These are phyloP conservation scores for Porphyra umbilicalis DNA, from an alignment of 31 red algal species.

Conservation along the genomic window DNA sequence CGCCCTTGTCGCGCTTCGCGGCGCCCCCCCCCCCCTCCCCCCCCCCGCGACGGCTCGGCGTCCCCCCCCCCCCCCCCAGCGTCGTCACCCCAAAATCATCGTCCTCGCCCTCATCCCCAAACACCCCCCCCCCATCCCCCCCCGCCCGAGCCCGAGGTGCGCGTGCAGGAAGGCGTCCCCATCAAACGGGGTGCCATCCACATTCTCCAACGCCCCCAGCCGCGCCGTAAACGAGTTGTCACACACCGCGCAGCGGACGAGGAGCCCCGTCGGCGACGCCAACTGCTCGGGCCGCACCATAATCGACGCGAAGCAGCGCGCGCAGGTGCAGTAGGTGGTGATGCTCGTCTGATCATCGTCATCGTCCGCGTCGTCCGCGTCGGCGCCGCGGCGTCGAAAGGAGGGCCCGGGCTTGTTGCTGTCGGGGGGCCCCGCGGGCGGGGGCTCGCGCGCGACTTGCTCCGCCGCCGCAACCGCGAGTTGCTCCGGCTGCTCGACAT, in stretches of 20 bases:
- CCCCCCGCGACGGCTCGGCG: too few relatives aligned
- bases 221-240: slow-evolving; percentile 12
- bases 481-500: not conserved
- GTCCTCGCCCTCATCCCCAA: not conserved
- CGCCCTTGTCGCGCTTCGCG: too few relatives aligned
- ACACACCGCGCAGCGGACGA: slow-evolving; percentile 33
- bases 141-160: not conserved
- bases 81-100: not conserved
- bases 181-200: slow-evolving; percentile 61
- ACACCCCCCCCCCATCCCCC: too few relatives aligned
- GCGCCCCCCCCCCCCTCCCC: too few relatives aligned
- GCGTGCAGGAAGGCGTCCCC: slow-evolving; percentile 12
- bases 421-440: not conserved
- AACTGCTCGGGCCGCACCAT: slow-evolving; percentile 53
- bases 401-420: not conserved
- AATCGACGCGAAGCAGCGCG: slow-evolving; percentile 37
- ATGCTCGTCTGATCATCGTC: slow-evolving; percentile 63
- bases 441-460: not conserved
- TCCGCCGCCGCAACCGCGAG: not conserved
- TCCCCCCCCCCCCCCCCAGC: too few relatives aligned
- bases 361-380: slow-evolving; percentile 13
- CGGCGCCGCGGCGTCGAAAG: not conserved
- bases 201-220: slow-evolving; percentile 32
- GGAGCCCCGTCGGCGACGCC: not conserved
- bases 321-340: slow-evolving; percentile 47